Evolutionary conservation across 2,329 filamentous ascomycete genomes (phyloP).

Genomic region (Fusarium bulbicola): DNA sequence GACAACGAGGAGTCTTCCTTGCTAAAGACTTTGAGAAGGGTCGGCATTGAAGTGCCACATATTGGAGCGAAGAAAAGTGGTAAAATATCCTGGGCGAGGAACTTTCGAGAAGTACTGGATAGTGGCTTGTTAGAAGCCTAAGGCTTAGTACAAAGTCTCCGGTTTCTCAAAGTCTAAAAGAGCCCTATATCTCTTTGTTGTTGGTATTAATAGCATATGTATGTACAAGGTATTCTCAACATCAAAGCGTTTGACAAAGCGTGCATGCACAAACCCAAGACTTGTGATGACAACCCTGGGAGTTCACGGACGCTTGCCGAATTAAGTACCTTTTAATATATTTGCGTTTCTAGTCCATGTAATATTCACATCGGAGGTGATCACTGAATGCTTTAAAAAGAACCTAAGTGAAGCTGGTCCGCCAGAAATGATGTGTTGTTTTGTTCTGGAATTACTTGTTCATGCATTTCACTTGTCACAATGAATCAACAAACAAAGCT

Average conservation of each 20-base stretch:
- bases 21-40: constrained; percentile 48
- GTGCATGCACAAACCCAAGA: neutral
- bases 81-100: constrained; percentile 53
- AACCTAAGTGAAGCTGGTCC: neutral
- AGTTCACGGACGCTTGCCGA: neutral
- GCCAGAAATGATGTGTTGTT: neutral
- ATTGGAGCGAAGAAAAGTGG: constrained; percentile 37
- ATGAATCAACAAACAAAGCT: neutral
- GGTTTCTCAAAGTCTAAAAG: neutral
- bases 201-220: neutral
- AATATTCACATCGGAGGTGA: neutral
- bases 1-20: constrained; percentile 48
- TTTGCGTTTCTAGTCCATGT: neutral
- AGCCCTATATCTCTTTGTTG: neutral
- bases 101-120: constrained; percentile 55
- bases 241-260: neutral
- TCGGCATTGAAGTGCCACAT: constrained; percentile 52
- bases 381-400: neutral
- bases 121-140: constrained; percentile 40
- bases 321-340: neutral
- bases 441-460: constrained; percentile 1
- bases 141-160: neutral
- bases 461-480: neutral
- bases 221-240: neutral
- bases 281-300: neutral